Conservation (phyloP, 352 stramenopile genomes). For the Pythium pyrilobum region DNA sequence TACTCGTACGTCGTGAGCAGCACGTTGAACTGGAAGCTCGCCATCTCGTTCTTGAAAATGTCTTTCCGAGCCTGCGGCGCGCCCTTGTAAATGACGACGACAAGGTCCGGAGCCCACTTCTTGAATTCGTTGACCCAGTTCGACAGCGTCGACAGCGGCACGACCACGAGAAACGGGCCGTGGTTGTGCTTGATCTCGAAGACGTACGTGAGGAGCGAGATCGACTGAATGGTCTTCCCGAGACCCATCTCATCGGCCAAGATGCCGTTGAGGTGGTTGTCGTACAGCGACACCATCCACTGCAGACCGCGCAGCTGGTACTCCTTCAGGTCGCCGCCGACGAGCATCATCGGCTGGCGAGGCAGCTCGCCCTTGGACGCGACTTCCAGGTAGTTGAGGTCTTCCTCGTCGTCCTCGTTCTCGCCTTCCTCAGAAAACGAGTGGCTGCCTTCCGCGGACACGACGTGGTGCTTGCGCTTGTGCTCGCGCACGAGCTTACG, state of each 20-base stretch:
- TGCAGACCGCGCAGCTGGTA: conserved; percentile 99
- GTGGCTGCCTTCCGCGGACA: conserved; percentile 4
- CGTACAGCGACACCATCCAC: conserved; percentile 99
- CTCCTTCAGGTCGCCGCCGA: conserved; percentile 94
- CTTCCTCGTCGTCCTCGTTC: conserved; percentile 50
- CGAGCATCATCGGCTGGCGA: conserved; percentile 94
- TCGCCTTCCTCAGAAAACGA: conserved; percentile 18
- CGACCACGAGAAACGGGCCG: conserved; percentile 97
- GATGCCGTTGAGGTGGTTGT: conserved; percentile 98
- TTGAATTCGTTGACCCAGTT: conserved; percentile 95
- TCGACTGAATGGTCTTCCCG: conserved; percentile 86
- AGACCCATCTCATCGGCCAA: conserved; percentile 96
- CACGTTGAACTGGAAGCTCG: conserved; percentile 88
- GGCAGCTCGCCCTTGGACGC: conserved; percentile 80
- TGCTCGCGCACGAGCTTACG: conserved; percentile 89
- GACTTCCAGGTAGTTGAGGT: conserved; percentile 83
- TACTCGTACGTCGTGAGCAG: conserved; percentile 94
- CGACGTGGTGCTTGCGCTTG: conserved; percentile 74
- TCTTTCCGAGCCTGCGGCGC: conserved; percentile 78
- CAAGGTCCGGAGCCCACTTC: conserved; percentile 94
- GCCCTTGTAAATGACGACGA: conserved; percentile 96
- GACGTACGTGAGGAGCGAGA: conserved; percentile 81
- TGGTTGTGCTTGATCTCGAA: conserved; percentile 83
- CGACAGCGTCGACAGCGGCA: conserved; percentile 92
- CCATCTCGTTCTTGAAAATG: conserved; percentile 75